Base-by-base conservation (phyloP, 2,329 filamentous ascomycete species). In the Geosmithia flava region DNA sequence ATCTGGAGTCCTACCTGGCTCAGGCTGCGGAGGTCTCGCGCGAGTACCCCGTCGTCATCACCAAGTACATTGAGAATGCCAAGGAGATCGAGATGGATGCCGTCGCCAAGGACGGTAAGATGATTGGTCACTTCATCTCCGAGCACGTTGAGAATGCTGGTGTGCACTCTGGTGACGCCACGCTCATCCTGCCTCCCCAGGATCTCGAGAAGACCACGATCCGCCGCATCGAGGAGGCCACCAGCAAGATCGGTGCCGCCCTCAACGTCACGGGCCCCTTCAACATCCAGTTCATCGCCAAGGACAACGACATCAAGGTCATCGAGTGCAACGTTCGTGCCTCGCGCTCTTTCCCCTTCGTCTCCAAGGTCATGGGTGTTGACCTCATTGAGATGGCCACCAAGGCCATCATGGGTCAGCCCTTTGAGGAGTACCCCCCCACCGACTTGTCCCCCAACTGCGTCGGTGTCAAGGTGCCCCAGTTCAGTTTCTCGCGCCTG, bases 31-130 rank as follows among this genome's bases (percentile, higher is more conserved):
- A 95, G 54, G 93, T 98, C 44, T 97, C 93, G 6, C 82, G 87
- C 53, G 91, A 97, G 53, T 87, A 97, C 64, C 93, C 93, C 1
- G 93, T 98, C 11, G 93, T 98, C 52, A 97, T 98, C 60, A 97
- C 91, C 52, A 98, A 98, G 71, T 98, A 97, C 69, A 97, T 98
- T 55, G 93, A 98, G 72, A 93, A 95, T 56, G 93, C 93, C 54
- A 97, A 98, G 74, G 93, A 98, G 66, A 97, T 98, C 53, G 93
- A 98, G 68, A 97, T 98, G 93, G 93, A 98, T 58, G 93, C 93
- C 41, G 93, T 98, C 43, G 93, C 91, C 48, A 84, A 83, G 58
- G 85, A 94, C 56, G 93, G 93, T 60, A 83, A 78, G 48, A 85
- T 97, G 68, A 80, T 96, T 50, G 89, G 91, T 13, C 93, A 97